phyloP scores from a whole-genome alignment of 1,139 yeast genomes.

The Wickerhamomyces sp. region DNA sequence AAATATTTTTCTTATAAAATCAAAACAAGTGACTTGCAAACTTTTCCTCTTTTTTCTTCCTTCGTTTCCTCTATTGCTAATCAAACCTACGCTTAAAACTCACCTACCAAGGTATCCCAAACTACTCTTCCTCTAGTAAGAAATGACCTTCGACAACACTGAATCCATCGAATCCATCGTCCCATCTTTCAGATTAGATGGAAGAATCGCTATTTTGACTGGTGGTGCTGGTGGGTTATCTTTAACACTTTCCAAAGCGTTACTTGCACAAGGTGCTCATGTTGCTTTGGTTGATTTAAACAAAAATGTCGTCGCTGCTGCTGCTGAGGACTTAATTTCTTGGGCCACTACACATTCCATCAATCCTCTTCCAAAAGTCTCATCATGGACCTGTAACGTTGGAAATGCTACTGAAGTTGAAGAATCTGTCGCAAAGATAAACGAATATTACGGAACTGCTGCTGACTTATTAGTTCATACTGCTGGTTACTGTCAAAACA shows the following conservation, averaged over 20 bases:
- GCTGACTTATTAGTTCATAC: conserved; percentile 67
- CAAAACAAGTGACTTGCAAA: too few relatives aligned
- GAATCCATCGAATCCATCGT: conserved; percentile 23
- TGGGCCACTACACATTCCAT: conserved; percentile 51
- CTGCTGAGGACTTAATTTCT: conserved; percentile 51
- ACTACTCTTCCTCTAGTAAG: not conserved
- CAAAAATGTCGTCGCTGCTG: conserved; percentile 48
- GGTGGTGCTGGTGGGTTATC: conserved; percentile 86
- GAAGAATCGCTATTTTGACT: conserved; percentile 67
- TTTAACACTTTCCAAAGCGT: conserved; percentile 56
- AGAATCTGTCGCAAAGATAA: conserved; percentile 42
- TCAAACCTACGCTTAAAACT: not conserved
- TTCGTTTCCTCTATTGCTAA: not conserved
- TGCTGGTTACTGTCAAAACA: conserved; percentile 83
- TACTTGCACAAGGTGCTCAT: conserved; percentile 65
- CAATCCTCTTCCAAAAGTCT: conserved; percentile 47
- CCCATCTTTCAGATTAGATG: conserved; percentile 53
- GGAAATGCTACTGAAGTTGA: conserved; percentile 62
- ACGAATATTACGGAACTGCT: conserved; percentile 49
- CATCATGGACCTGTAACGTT: conserved; percentile 76
- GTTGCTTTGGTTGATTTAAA: conserved; percentile 74
- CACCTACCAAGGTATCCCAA: too few relatives aligned
- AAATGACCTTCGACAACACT: conserved; percentile 14
- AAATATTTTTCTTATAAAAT: too few relatives aligned
- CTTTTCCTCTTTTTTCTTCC: not conserved